Percentiles rank a stretch among this genome's conserved stretches.
Conservation (phyloP, 106 monocot genomes). For the Platanthera guangdongensis region DNA sequence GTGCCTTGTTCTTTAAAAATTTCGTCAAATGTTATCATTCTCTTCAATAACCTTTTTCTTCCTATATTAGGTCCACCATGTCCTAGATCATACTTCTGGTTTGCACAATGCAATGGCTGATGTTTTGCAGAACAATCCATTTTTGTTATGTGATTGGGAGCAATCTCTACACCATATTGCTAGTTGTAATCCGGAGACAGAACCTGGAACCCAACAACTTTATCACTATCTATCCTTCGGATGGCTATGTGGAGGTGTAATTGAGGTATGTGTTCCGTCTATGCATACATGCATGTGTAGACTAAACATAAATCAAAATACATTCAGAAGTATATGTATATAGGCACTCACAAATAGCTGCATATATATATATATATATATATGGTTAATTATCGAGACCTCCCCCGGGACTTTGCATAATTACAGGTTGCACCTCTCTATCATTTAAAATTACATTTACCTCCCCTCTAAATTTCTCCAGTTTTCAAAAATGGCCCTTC, state of each 20-base stretch:
- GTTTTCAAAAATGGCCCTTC: too few species aligned
- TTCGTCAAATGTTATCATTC: neutral
- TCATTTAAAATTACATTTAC: too few species aligned
- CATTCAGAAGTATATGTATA: too few species aligned
- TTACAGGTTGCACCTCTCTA: too few species aligned
- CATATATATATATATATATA: too few species aligned
- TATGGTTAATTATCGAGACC: too few species aligned
- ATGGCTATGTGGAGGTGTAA: slow-evolving; percentile 94
- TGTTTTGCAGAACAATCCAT: slow-evolving; percentile 44
- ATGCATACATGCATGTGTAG: too few species aligned
- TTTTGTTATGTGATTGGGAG: slow-evolving; percentile 89
- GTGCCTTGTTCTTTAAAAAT: neutral
- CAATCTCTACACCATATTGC: slow-evolving; percentile 60
- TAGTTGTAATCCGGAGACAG: slow-evolving; percentile 45
- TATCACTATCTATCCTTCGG: slow-evolving; percentile 98
- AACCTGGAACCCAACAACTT: slow-evolving; percentile 64
- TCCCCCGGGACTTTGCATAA: too few species aligned
- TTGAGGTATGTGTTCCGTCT: slow-evolving; percentile 48
- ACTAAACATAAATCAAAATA: too few species aligned
- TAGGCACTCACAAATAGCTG: too few species aligned
- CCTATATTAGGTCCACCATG: slow-evolving; percentile 68
- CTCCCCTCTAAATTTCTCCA: too few species aligned
- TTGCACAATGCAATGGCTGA: slow-evolving; percentile 77
- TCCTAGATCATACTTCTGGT: slow-evolving; percentile 93
- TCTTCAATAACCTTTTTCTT: slow-evolving; percentile 3